Percentiles rank a stretch among this genome's conserved stretches.
These are phyloP conservation scores for Butyriboletus loyo DNA, from an alignment of 768 basidiomycete genomes.

Conservation along the genomic window DNA sequence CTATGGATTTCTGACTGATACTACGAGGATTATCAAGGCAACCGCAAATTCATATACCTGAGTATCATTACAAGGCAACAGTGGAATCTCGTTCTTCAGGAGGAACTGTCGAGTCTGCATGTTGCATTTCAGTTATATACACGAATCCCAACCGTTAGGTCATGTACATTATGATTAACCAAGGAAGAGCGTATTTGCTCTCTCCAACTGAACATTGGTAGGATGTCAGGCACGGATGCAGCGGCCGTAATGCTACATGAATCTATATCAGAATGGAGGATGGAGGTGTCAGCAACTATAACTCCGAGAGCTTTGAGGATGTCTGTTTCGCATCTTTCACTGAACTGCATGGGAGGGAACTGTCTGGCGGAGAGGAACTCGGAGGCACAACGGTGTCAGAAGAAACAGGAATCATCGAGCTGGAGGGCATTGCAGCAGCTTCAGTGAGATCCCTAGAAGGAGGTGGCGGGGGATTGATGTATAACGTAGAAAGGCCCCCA, in stretches of 20 bases:
- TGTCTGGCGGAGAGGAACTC: slow-evolving; percentile 24
- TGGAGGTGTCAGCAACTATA: background rate
- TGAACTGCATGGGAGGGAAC: slow-evolving; percentile 11
- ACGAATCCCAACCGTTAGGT: background rate
- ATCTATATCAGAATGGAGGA: background rate
- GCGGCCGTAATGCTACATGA: background rate
- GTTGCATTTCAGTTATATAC: slow-evolving; percentile 3
- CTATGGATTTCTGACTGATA: slow-evolving; percentile 51
- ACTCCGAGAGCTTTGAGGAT: background rate
- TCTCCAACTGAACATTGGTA: background rate
- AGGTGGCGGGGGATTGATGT: slow-evolving; percentile 5
- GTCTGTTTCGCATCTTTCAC: background rate
- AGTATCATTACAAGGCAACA: background rate
- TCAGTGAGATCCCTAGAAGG: background rate
- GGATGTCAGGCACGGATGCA: background rate
- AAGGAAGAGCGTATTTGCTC: background rate
- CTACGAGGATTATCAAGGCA: slow-evolving; percentile 28
- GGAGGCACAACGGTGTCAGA: slow-evolving; percentile 1
- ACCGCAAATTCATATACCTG: background rate
- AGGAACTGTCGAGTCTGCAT: background rate
- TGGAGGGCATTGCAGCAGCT: background rate
- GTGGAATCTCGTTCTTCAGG: background rate
- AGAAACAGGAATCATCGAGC: background rate
- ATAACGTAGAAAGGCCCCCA: background rate
- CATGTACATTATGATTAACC: slow-evolving; percentile 8